Evolutionary conservation across 306 rosid species (phyloP), one percentile per base, ranked within the genome.

Genomic region (Cucumis cinereus): DNA sequence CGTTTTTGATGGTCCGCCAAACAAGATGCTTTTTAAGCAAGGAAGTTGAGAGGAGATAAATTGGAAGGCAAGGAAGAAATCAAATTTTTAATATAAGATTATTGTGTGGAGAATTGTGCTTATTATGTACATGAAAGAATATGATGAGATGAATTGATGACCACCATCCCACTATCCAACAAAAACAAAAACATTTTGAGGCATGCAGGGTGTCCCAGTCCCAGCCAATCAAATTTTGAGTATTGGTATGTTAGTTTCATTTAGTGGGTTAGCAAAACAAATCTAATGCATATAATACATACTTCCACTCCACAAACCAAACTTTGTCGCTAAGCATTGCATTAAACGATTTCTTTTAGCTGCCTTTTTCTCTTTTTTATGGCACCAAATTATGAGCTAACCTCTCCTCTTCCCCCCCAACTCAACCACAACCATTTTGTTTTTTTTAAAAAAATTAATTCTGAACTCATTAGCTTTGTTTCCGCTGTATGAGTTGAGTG

Each of bases 261-360:
- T 40, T 12, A 23, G 74, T 68, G 74, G 74, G 74, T 68, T 68
- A 68, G 74, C 74, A 43, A 23, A 68, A 41, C 55, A 68, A 41
- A 68, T 63, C 11, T 63, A 15, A 61, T 30, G 6, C 20, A 30
- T 15, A 28, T 5, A 6, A 36, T 40, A 7, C 71, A 33, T 22
- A 16, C 0, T 19, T 67, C 74, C 36, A 68, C 74, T 68, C 74
- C 74, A 68, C 74, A 41, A 68, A 41, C 74, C 74, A 68, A 40
- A 68, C 74, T 68, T 68, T 68, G 54, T 68, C 74, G 30, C 3
- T 6, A 68, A 68, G 53, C 19, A 40, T 38, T 67, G 17, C 12
- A 40, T 67, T 63, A 19, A 35, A 36, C 19, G 10, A 38, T 67
- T 67, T 67, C 73, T 40, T 67, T 67, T 67, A n/a, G 26, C 17